These are phyloP conservation scores for Sophora flavescens DNA, from an alignment of 306 rosid genomes.

Conservation along the genomic window DNA sequence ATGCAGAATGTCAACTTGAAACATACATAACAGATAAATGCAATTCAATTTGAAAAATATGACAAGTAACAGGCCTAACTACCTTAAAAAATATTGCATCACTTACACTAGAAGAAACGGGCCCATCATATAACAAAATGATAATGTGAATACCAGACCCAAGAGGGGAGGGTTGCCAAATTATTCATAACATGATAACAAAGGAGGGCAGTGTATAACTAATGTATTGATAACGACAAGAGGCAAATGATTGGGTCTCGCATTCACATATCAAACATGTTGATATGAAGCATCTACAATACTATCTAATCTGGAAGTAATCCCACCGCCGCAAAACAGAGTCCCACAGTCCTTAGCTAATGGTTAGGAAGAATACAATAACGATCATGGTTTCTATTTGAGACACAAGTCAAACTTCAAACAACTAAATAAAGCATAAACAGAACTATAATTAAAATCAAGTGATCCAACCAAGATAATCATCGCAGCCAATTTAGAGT, in stretches of 20 bases:
- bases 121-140: background rate
- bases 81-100: background rate
- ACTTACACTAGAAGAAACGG: background rate
- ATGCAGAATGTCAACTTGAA: constrained; percentile 6
- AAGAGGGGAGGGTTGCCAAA: background rate
- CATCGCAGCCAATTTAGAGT: background rate
- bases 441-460: background rate
- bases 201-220: background rate
- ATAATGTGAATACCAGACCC: background rate
- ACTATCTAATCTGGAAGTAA: background rate
- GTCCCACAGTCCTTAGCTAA: background rate
- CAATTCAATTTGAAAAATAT: constrained; percentile 10
- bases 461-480: background rate
- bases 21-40: background rate
- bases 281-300: constrained; percentile 1
- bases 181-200: background rate
- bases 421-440: constrained; percentile 5
- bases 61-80: background rate
- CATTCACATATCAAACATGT: constrained; percentile 1
- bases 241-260: background rate
- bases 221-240: background rate
- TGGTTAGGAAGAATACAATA: background rate
- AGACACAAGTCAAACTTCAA: background rate
- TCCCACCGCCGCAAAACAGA: background rate
- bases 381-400: background rate